phyloP scores from a whole-genome alignment of 257 asterid genomes.

The Solanum phureja region DNA sequence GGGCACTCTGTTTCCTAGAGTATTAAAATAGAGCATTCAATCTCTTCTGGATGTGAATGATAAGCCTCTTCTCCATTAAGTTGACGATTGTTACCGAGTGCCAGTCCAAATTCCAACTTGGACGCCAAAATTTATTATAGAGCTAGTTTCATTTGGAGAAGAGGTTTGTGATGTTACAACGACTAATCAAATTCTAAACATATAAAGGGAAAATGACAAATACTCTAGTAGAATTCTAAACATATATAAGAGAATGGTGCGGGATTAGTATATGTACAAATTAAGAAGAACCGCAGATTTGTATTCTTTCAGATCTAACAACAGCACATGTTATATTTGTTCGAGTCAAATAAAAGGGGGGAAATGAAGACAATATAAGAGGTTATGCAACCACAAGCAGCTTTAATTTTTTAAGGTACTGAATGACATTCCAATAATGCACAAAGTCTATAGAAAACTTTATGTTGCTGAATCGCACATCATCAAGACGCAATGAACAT shows the following conservation, averaged over 20 bases:
- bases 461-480: not conserved
- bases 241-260: not conserved
- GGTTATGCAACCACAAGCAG: not conserved
- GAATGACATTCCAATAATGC: not conserved
- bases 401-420: not conserved
- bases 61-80: not conserved
- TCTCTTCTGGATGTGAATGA: not conserved
- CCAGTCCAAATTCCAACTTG: not conserved
- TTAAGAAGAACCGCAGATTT: not conserved
- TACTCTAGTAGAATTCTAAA: not conserved
- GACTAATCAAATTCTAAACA: not conserved
- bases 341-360: not conserved
- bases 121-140: not conserved
- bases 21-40: not conserved
- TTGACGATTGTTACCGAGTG: not conserved
- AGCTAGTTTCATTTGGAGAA: not conserved
- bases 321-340: not conserved
- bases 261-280: not conserved
- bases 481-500: not conserved
- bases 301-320: not conserved
- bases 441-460: not conserved
- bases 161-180: not conserved
- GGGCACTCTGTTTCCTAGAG: not conserved
- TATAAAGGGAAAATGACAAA: not conserved
- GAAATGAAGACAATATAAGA: not conserved